A percentile compares a stretch with the other conserved stretches of the same genome.
phyloP scores from a whole-genome alignment of 768 basidiomycete genomes.

The Lentinula detonsa region DNA sequence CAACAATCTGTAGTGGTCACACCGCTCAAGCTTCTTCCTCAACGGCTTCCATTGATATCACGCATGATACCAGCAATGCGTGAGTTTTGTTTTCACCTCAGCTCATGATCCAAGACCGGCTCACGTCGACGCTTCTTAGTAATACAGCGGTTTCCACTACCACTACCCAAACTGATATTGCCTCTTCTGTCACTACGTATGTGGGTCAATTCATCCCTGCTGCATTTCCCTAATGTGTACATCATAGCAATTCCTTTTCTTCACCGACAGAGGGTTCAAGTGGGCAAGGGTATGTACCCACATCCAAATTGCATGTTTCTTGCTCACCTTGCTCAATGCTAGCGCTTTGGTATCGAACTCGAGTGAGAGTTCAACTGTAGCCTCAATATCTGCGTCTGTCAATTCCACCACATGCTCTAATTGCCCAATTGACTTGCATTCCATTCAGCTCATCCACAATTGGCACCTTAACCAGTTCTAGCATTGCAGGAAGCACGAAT shows the following conservation, averaged over 20 bases:
- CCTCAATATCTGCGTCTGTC: background rate
- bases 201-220: background rate
- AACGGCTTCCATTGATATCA: background rate
- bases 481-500: background rate
- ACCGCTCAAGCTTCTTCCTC: background rate
- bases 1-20: background rate
- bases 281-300: background rate
- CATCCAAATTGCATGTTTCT: too few relatives aligned
- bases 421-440: background rate
- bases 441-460: background rate
- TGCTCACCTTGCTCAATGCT: background rate
- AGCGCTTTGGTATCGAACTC: background rate
- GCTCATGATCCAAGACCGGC: background rate
- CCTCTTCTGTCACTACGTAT: background rate
- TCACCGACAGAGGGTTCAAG: background rate
- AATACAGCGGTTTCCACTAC: background rate
- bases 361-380: background rate
- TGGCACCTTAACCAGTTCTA: background rate
- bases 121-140: background rate
- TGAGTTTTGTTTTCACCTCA: background rate
- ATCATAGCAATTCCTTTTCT: background rate
- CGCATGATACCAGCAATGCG: background rate
- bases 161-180: background rate
- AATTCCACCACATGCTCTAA: background rate
- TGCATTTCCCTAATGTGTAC: background rate